Percentiles rank a stretch among this genome's conserved stretches.
Evolutionary conservation across 2,329 filamentous ascomycete genomes (phyloP).

Genomic region (Colletotrichum sidae): DNA sequence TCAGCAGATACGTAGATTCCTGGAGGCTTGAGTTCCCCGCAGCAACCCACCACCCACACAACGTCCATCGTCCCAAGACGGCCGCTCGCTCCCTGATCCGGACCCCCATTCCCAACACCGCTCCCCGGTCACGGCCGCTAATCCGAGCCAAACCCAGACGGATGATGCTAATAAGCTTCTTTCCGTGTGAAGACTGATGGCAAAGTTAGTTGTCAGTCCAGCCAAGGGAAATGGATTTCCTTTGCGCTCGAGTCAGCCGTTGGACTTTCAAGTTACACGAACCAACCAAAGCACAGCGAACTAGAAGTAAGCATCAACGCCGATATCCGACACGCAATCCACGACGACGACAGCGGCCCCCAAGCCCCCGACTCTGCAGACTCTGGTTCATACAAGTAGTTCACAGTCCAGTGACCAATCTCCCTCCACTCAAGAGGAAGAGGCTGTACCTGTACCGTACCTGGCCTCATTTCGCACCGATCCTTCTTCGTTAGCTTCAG

Average conservation of each 20-base stretch:
- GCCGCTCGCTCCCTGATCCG: slow-evolving; percentile 12
- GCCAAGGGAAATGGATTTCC: too few relatives aligned
- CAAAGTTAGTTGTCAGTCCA: background rate
- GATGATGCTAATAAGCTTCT: slow-evolving; percentile 30
- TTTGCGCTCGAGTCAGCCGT: background rate
- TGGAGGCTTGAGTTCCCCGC: background rate
- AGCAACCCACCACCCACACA: background rate
- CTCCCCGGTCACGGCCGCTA: slow-evolving; percentile 28
- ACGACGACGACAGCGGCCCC: slow-evolving; percentile 18
- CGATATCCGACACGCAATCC: slow-evolving; percentile 23
- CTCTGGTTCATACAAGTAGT: background rate
- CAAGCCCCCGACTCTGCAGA: background rate
- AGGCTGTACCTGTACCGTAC: slow-evolving; percentile 26
- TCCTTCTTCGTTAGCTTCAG: slow-evolving; percentile 15
- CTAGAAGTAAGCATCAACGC: background rate
- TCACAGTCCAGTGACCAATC: background rate
- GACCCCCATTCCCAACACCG: slow-evolving; percentile 6
- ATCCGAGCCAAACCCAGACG: slow-evolving; percentile 22
- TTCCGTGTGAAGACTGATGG: slow-evolving; percentile 3
- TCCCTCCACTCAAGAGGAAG: background rate
- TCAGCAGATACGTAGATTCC: too few relatives aligned
- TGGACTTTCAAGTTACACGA: slow-evolving; percentile 12
- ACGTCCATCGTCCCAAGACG: background rate
- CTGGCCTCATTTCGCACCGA: slow-evolving; percentile 16
- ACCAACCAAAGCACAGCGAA: slow-evolving; percentile 4